These are phyloP conservation scores for Alternaria rosae DNA, from an alignment of 2,329 filamentous ascomycete species.

Conservation along the genomic window DNA sequence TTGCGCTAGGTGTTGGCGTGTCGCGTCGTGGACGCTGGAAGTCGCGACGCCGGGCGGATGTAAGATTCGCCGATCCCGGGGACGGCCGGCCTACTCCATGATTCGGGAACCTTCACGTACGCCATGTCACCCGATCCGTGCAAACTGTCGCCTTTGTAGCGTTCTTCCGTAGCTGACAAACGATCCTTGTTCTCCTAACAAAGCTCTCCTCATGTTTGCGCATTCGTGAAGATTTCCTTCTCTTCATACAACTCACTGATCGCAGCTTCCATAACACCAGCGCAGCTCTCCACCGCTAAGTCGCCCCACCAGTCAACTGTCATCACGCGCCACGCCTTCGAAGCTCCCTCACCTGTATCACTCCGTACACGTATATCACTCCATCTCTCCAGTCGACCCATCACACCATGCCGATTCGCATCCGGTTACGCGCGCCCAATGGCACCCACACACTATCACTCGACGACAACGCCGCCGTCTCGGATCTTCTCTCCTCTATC, in stretches of 20 bases:
- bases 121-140: slow-evolving; percentile 17
- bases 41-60: slow-evolving; percentile 28
- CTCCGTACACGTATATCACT: neutral
- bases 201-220: neutral
- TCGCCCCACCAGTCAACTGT: slow-evolving; percentile 13
- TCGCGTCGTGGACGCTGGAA: slow-evolving; percentile 28
- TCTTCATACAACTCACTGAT: slow-evolving; percentile 4
- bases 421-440: slow-evolving; percentile 77
- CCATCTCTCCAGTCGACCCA: neutral
- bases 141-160: slow-evolving; percentile 11
- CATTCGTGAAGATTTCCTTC: slow-evolving; percentile 3
- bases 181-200: neutral
- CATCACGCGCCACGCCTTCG: slow-evolving; percentile 3
- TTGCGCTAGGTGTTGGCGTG: slow-evolving; percentile 9
- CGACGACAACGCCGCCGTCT: slow-evolving; percentile 71
- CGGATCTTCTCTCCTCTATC: slow-evolving; percentile 67
- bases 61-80: slow-evolving; percentile 12
- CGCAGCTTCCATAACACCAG: slow-evolving; percentile 7
- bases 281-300: slow-evolving; percentile 10
- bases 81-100: slow-evolving; percentile 14
- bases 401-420: slow-evolving; percentile 65
- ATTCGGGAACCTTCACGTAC: slow-evolving; percentile 37
- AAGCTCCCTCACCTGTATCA: slow-evolving; percentile 6
- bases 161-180: slow-evolving; percentile 22
- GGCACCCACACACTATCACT: slow-evolving; percentile 76